Conservation (phyloP, 2,329 filamentous ascomycete genomes). For the Neospermospora avenae region DNA sequence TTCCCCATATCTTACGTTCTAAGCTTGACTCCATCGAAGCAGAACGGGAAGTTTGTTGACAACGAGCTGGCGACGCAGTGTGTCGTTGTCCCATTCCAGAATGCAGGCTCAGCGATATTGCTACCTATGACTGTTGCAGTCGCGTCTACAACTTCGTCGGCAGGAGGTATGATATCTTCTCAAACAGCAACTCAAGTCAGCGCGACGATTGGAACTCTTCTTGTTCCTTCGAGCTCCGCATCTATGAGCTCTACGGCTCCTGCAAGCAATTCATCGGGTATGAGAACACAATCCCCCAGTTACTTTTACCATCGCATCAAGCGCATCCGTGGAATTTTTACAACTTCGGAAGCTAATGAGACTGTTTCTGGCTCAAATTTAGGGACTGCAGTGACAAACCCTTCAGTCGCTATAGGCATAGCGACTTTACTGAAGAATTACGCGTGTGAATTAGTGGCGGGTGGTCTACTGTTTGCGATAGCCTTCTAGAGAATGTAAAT, state of each 20-base stretch:
- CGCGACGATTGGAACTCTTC: neutral
- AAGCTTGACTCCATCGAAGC: slow-evolving; percentile 24
- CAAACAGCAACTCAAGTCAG: too few species aligned
- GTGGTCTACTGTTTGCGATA: slow-evolving; percentile 3
- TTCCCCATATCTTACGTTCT: slow-evolving; percentile 30
- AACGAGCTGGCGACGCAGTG: slow-evolving; percentile 26
- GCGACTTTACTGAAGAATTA: slow-evolving; percentile 4
- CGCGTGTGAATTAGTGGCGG: neutral
- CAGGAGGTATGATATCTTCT: neutral
- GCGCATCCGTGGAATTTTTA: neutral
- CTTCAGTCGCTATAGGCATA: neutral
- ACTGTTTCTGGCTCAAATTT: neutral
- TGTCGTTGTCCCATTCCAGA: slow-evolving; percentile 25
- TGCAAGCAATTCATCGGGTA: neutral
- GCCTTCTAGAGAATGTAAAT: neutral
- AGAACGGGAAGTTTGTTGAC: slow-evolving; percentile 26
- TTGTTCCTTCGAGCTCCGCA: neutral
- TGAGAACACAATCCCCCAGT: neutral
- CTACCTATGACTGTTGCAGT: neutral
- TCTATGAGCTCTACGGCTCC: too few species aligned
- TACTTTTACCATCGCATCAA: neutral
- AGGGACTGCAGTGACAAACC: neutral
- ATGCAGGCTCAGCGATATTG: slow-evolving; percentile 12
- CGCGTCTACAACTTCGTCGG: neutral
- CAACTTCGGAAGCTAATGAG: neutral